A percentile compares a stretch with the other conserved stretches of the same genome.
Evolutionary conservation across 2,329 filamentous ascomycete species (phyloP).

Genomic region (Botryotinia globosa): DNA sequence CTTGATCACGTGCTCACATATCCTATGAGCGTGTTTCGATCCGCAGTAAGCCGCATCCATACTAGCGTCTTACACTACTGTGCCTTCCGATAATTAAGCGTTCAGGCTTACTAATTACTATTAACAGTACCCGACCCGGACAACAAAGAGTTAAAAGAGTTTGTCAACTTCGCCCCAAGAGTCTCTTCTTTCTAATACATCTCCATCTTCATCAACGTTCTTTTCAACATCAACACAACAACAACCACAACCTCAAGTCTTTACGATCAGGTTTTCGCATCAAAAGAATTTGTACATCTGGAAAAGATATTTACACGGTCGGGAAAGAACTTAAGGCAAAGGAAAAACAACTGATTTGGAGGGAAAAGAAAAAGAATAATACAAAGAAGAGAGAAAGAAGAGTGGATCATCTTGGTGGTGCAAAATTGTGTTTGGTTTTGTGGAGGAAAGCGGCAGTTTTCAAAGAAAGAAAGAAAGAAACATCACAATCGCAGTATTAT

Average conservation of each 20-base stretch:
- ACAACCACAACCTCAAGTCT: background rate
- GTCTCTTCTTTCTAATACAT: slow-evolving; percentile 2
- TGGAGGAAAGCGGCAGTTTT: slow-evolving; percentile 26
- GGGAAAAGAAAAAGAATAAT: slow-evolving; percentile 13
- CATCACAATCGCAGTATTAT: slow-evolving; percentile 33
- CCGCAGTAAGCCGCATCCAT: background rate
- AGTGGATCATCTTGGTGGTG: slow-evolving; percentile 18
- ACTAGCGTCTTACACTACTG: background rate
- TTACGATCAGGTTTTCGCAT: background rate
- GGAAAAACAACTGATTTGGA: slow-evolving; percentile 17
- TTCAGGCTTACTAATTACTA: background rate
- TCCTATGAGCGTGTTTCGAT: no score
- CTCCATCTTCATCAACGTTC: slow-evolving; percentile 5
- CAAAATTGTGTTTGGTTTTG: slow-evolving; percentile 18
- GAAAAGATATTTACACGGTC: background rate
- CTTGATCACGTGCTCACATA: background rate
- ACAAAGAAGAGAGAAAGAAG: slow-evolving; percentile 15
- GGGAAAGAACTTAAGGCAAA: slow-evolving; percentile 5
- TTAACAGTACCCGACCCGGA: no score
- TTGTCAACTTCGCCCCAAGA: slow-evolving; percentile 14
- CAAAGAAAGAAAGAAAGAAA: slow-evolving; percentile 28
- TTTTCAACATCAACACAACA: background rate
- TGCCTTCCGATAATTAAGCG: background rate
- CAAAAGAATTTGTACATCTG: background rate
- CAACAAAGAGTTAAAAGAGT: slow-evolving; percentile 12